Conservation (phyloP, 2,329 filamentous ascomycete genomes). For the Bipolaris victoriae region DNA sequence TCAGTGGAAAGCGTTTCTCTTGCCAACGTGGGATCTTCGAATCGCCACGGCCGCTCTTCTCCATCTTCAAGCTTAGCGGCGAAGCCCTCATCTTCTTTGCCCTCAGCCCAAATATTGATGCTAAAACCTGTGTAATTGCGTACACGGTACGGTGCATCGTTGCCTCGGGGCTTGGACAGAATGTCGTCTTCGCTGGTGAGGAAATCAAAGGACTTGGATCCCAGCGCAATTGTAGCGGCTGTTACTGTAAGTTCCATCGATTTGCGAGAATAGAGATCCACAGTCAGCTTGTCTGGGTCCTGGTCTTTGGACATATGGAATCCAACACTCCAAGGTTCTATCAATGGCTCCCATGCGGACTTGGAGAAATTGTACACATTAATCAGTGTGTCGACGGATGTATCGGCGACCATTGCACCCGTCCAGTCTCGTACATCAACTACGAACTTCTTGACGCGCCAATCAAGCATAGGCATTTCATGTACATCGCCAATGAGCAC, state of each 20-base stretch:
- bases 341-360: constrained; percentile 94
- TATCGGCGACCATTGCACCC: constrained; percentile 81
- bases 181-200: constrained; percentile 88
- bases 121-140: constrained; percentile 96
- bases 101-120: constrained; percentile 76
- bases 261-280: constrained; percentile 88
- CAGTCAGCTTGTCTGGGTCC: constrained; percentile 74
- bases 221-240: constrained; percentile 89
- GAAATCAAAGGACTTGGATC: constrained; percentile 91
- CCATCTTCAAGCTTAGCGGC: constrained; percentile 83
- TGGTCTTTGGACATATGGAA: constrained; percentile 83
- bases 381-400: constrained; percentile 89
- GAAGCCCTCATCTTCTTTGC: constrained; percentile 71
- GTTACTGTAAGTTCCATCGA: constrained; percentile 91
- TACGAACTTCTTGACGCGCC: constrained; percentile 89
- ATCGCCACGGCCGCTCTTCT: constrained; percentile 91
- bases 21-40: constrained; percentile 96
- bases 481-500: constrained; percentile 95
- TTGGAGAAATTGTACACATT: constrained; percentile 99
- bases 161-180: constrained; percentile 87
- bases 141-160: constrained; percentile 90
- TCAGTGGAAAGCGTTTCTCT: constrained; percentile 90
- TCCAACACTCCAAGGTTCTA: constrained; percentile 96
- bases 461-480: constrained; percentile 91
- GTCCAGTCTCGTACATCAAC: constrained; percentile 91